Base-by-base conservation (phyloP, 140 eudicot genomes). In the Senecio squalidus region DNA sequence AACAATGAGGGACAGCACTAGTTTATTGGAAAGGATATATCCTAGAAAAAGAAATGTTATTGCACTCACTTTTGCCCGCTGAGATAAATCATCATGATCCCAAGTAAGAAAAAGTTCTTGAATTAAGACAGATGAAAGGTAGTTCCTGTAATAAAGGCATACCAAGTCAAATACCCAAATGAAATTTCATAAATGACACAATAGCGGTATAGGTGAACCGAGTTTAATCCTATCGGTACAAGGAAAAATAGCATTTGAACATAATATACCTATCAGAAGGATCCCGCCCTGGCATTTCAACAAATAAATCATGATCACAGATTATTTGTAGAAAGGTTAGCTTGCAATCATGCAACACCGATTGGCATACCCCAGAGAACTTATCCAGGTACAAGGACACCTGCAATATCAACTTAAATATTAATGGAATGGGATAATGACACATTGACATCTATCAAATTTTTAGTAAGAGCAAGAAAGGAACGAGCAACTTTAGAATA, bases 281-380 rank as follows among this genome's bases (percentile, higher is more conserved):
- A 76, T 91, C 98, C 58, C 98, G 76, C 8, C 98, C 98, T 6
- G 98, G 98, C 98, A 91, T 91, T 71, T 91, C 98, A 64, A 91
- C 96, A 69, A 91, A 91, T 41, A 91, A 84, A 82, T 91, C 98
- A 59, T 91, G 98, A 57, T 91, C 98, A 69, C 98, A 91, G 53
- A 91, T 66, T 71, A 91, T 91, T 77, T 91, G 98, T 68, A 91
- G 64, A 81, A 87, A 91, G 17, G 98, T 86, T 60, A 91, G 96
- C 89, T 91, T 91, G 90, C 98, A 91, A 58, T 91, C 98, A 81
- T 91, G 98, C 74, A 91, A 76, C 51, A 79, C 89, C 1, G 95
- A 40, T 43, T 91, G 98, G 48, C 98, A 91, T 46, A 91, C 89
- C 33, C 96, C 96, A 70, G 96, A 86, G 67, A 91, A 91, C 86